Conservation (phyloP, 2,329 filamentous ascomycete species). For the Dactylellina drechsleri region DNA sequence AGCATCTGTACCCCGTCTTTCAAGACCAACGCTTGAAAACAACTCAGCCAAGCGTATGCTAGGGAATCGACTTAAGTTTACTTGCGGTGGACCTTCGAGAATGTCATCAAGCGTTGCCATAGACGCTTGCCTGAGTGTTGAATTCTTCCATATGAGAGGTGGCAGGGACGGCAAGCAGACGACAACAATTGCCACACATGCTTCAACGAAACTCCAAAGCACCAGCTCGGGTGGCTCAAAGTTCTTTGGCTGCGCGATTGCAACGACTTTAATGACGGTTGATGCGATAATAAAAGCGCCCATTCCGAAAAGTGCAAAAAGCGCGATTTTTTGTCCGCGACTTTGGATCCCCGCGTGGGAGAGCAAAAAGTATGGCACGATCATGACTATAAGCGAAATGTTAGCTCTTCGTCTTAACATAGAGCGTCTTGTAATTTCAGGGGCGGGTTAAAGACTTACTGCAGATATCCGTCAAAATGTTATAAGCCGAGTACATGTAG, state of each 20-base stretch:
- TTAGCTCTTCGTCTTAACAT: not conserved
- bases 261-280: conserved; percentile 37
- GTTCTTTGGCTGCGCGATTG: conserved; percentile 34
- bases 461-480: conserved; percentile 43
- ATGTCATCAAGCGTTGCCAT: not conserved
- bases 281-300: conserved; percentile 37
- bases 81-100: not conserved
- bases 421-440: not conserved
- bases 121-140: conserved; percentile 9
- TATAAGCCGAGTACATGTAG: conserved; percentile 47
- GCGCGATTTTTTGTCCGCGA: conserved; percentile 23
- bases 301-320: conserved; percentile 38
- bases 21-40: not conserved
- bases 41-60: not conserved
- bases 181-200: conserved; percentile 40
- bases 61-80: not conserved
- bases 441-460: conserved; percentile 24
- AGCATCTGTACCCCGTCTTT: not conserved
- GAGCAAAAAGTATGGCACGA: conserved; percentile 44
- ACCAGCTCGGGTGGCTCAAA: conserved; percentile 44
- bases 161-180: conserved; percentile 47
- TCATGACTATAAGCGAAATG: conserved; percentile 26
- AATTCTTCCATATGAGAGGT: conserved; percentile 40
- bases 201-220: conserved; percentile 47
- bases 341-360: conserved; percentile 27